Evolutionary conservation across 495 filamentous ascomycete species (phyloP).

Genomic region (Neurospora sp.): DNA sequence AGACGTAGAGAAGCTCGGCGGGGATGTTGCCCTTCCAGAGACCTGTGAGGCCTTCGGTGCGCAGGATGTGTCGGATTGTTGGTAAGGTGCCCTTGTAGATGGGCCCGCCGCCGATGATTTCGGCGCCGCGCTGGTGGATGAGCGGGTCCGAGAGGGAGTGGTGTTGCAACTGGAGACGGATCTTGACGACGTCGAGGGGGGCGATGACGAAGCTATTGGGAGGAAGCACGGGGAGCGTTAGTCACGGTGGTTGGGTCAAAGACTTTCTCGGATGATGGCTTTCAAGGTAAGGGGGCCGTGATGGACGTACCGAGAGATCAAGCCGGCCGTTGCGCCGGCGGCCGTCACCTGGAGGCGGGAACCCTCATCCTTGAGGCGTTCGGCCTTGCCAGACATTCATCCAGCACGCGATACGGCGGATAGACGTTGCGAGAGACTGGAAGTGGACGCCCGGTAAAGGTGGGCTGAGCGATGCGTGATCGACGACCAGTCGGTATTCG

Average conservation of each 20-base stretch:
- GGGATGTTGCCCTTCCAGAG: slow-evolving; percentile 98
- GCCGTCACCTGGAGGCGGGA: slow-evolving; percentile 69
- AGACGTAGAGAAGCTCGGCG: slow-evolving; percentile 85
- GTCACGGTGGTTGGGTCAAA: background rate
- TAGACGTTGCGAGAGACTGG: background rate
- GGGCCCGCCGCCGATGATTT: slow-evolving; percentile 40
- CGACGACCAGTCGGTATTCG: background rate
- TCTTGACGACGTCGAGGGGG: slow-evolving; percentile 92
- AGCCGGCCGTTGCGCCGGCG: slow-evolving; percentile 78
- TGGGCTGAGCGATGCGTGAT: background rate
- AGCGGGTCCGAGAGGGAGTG: slow-evolving; percentile 65
- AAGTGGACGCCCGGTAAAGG: background rate
- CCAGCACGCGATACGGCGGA: slow-evolving; percentile 1
- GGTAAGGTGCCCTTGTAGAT: slow-evolving; percentile 70
- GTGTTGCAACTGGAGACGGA: slow-evolving; percentile 84
- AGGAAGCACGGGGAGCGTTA: background rate
- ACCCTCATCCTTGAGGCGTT: slow-evolving; percentile 89
- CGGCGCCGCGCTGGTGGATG: slow-evolving; percentile 28
- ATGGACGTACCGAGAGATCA: slow-evolving; percentile 84
- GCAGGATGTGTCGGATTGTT: slow-evolving; percentile 66
- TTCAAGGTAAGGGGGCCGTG: slow-evolving; percentile 20
- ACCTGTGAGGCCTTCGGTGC: slow-evolving; percentile 69
- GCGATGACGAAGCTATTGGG: slow-evolving; percentile 69
- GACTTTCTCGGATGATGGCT: background rate
- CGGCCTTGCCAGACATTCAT: slow-evolving; percentile 28